Evolutionary conservation across 1,139 yeast genomes (phyloP).

Genomic region (Kazachstania sp.): DNA sequence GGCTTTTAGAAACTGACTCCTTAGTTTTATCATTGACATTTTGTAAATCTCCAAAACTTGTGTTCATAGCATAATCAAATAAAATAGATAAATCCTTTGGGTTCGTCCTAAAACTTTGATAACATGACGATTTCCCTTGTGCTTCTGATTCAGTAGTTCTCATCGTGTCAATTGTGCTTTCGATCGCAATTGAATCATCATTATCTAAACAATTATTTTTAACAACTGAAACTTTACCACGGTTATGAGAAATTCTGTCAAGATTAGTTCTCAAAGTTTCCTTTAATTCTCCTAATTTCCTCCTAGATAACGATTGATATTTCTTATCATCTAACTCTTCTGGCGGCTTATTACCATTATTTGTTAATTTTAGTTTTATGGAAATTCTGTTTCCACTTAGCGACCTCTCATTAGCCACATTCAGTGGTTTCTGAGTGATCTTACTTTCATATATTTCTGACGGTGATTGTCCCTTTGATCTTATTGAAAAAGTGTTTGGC

Average conservation of each 20-base stretch:
- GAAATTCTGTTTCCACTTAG: neutral
- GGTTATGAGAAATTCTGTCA: neutral
- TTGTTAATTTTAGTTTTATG: neutral
- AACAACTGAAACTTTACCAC: neutral
- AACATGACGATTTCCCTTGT: constrained; percentile 9
- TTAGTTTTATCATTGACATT: neutral
- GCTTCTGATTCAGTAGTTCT: neutral
- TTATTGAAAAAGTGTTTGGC: neutral
- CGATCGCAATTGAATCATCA: neutral
- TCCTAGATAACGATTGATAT: neutral
- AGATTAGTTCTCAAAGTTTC: neutral
- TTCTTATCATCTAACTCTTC: neutral
- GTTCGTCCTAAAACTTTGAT: constrained; percentile 11
- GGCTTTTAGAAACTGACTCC: neutral
- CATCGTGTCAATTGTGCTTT: neutral
- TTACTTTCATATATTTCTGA: neutral
- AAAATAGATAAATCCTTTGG: constrained; percentile 13
- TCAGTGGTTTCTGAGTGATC: neutral
- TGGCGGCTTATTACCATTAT: neutral
- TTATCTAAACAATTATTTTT: neutral
- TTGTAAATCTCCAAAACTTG: neutral
- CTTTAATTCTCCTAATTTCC: neutral
- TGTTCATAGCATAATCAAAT: constrained; percentile 15
- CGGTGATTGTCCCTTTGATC: neutral
- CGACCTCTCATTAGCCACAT: neutral